These are phyloP conservation scores for Parasarocladium wereldwijsianum DNA, from an alignment of 2,329 filamentous ascomycete species.

Conservation along the genomic window DNA sequence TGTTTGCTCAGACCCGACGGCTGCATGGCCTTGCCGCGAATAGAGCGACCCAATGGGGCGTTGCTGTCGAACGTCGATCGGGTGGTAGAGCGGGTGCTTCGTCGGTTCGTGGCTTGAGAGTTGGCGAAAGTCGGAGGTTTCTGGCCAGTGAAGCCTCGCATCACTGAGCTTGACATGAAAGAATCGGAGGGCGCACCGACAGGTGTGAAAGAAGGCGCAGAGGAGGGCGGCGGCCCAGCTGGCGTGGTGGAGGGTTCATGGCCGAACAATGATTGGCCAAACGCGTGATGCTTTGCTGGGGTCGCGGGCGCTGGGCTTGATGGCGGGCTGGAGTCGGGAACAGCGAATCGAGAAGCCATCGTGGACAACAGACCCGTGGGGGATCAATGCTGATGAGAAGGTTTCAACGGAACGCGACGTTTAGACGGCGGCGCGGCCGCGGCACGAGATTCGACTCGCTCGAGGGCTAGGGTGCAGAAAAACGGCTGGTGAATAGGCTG, in stretches of 20 bases:
- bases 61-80: too few relatives aligned
- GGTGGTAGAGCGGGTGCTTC: conserved; percentile 19
- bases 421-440: too few relatives aligned
- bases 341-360: conserved; percentile 27
- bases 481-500: too few relatives aligned
- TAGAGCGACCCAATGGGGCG: conserved; percentile 32
- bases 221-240: conserved; percentile 34
- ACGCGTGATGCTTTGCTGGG: conserved; percentile 13
- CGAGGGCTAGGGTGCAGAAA: too few relatives aligned
- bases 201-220: conserved; percentile 39
- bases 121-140: conserved; percentile 25
- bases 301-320: conserved; percentile 31
- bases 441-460: too few relatives aligned
- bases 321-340: conserved; percentile 27
- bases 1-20: conserved; percentile 37
- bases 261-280: conserved; percentile 20
- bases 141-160: conserved; percentile 24
- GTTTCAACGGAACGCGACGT: too few relatives aligned
- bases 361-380: too few relatives aligned
- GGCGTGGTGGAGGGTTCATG: conserved; percentile 36
- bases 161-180: conserved; percentile 38
- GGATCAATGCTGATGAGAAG: too few relatives aligned
- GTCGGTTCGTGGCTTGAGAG: conserved; percentile 19
- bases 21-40: conserved; percentile 24
- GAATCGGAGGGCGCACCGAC: conserved; percentile 39